These are phyloP conservation scores for Auxenochlorella pyrenoidosa DNA, from an alignment of 139 green algal genomes.

Conservation along the genomic window DNA sequence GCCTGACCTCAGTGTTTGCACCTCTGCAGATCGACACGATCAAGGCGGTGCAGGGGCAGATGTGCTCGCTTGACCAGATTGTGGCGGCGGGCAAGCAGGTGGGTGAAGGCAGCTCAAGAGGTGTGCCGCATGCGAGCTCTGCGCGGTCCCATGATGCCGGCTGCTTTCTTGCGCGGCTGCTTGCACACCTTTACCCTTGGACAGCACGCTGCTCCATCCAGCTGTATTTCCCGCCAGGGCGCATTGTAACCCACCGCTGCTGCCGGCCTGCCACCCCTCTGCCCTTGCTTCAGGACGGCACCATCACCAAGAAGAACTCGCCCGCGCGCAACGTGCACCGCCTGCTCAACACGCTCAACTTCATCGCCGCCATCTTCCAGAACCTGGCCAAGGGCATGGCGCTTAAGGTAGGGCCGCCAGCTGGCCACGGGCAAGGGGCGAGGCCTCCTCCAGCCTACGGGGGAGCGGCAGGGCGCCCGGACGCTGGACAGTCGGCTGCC, in stretches of 20 bases:
- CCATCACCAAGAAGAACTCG: slow-evolving; percentile 71
- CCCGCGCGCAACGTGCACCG: slow-evolving; percentile 68
- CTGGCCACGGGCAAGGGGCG: background rate
- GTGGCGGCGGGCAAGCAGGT: slow-evolving; percentile 60
- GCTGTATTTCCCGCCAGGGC: too few relatives aligned
- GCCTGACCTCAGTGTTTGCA: background rate
- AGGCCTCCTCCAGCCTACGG: too few relatives aligned
- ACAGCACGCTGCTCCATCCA: too few relatives aligned
- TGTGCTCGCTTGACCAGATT: slow-evolving; percentile 48
- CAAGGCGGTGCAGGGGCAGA: background rate
- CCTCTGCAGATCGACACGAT: slow-evolving; percentile 50
- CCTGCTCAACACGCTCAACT: slow-evolving; percentile 63
- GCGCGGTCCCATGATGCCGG: too few relatives aligned
- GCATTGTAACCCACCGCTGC: background rate
- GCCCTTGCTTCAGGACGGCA: slow-evolving; percentile 43
- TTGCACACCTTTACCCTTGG: too few relatives aligned
- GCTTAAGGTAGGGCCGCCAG: slow-evolving; percentile 30
- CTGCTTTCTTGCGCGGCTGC: background rate
- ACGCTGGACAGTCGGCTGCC: too few relatives aligned
- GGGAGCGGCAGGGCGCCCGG: too few relatives aligned
- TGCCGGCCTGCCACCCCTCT: background rate
- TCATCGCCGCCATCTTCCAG: slow-evolving; percentile 67
- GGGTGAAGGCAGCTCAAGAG: background rate
- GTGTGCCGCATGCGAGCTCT: too few relatives aligned
- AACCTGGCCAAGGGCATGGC: slow-evolving; percentile 48